Base-by-base conservation (phyloP, 2,329 filamentous ascomycete species). In the Colletotrichum brevisporum region DNA sequence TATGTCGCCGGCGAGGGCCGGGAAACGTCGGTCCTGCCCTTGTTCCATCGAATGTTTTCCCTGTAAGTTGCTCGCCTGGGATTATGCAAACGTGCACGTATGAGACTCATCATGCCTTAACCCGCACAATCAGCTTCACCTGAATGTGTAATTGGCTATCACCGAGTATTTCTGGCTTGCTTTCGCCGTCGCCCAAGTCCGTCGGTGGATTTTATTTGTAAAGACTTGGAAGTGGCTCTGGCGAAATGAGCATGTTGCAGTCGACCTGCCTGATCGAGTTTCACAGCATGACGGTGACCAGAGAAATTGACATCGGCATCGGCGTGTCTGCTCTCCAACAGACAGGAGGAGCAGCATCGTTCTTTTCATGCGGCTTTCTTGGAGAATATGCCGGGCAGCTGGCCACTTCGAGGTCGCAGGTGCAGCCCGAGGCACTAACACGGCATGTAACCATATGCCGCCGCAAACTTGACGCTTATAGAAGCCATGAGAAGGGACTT, bases 371-470 rank as follows among this genome's bases (percentile, higher is more conserved):
- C 43, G 31, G 55, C 45, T 41, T 21, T 50, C 12, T 43, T 65
- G 60, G 60, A 52, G 60, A 48, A 47, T 39, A 57, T 58, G 48
- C 48, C 59, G 59, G 64, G 26, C 60, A 54, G 57, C 47, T 64
- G 53, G 60, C 65, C 53, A 58, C 65, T 53, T 68, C 41, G 36
- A 64, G 65, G 65, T 47, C 65, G 53, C 47, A 39, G 39, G 18
- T 50, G 60, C 63, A 52, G 48, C 48, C 47, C 65, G 64, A 64
- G 53, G 53, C 57, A 52, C 60, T 68, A 64, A 60, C 24, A 53
- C 65, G 60, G 60, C 65, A 68, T 58, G 65, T 64, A 64, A 68
- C 65, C 65, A 68, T 47, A 67, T 64, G 53, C 47, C 60, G 36
- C 60, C 21, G 39, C 52, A 57, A 50, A 24, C 27, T 24, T 48